Evolutionary conservation across 1,139 yeast genomes (phyloP).

Genomic region (Candida sanyaensis): DNA sequence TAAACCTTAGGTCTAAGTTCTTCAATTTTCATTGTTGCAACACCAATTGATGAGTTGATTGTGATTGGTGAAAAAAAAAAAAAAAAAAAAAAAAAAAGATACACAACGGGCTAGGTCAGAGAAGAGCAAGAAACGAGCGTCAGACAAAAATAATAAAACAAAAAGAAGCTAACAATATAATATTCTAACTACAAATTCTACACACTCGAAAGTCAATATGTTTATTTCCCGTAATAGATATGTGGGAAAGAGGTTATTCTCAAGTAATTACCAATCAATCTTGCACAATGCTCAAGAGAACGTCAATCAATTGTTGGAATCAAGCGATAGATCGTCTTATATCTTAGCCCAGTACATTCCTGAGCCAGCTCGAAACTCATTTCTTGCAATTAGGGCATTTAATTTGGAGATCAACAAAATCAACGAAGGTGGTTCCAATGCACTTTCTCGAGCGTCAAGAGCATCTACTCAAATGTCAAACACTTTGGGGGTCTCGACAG

Average conservation of each 20-base stretch:
- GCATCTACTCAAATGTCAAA: constrained; percentile 32
- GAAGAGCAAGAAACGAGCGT: too few species aligned
- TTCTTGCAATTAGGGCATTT: constrained; percentile 69
- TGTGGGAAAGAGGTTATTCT: constrained; percentile 1
- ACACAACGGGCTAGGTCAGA: too few species aligned
- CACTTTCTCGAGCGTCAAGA: constrained; percentile 30
- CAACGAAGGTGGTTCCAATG: constrained; percentile 44
- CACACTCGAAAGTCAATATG: background rate
- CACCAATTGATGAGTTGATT: background rate
- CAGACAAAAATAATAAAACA: constrained; percentile 1
- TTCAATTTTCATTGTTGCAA: constrained; percentile 33
- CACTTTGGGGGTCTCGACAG: constrained; percentile 44
- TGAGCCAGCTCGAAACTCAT: constrained; percentile 62
- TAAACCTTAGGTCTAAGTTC: constrained; percentile 40
- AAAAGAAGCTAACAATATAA: background rate
- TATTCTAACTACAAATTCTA: background rate
- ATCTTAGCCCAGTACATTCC: constrained; percentile 73
- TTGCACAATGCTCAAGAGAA: constrained; percentile 45
- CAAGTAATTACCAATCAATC: constrained; percentile 8
- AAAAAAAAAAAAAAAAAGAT: background rate
- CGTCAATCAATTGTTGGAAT: constrained; percentile 40
- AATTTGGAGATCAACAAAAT: constrained; percentile 68
- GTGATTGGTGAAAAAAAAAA: background rate
- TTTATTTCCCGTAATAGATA: background rate
- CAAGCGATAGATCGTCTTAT: constrained; percentile 65